Percentiles rank a stretch among this genome's conserved stretches.
These are phyloP conservation scores for Globisporangium radiosum DNA, from an alignment of 352 stramenopile species.

Conservation along the genomic window DNA sequence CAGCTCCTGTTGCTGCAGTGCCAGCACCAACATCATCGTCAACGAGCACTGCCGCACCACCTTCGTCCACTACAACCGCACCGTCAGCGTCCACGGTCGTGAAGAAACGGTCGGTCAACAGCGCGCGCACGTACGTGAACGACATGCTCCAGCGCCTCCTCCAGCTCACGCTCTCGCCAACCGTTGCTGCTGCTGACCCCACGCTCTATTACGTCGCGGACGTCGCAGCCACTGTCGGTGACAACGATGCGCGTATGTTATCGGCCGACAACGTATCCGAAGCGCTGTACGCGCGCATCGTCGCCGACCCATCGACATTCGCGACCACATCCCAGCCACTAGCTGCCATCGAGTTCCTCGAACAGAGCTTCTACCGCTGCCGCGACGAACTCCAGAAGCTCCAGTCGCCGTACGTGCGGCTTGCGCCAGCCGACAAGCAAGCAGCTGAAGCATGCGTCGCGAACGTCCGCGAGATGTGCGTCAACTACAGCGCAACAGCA, in stretches of 20 bases:
- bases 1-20: constrained; percentile 6
- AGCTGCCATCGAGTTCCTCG: constrained; percentile 59
- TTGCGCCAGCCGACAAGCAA: constrained; percentile 40
- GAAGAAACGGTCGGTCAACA: constrained; percentile 16
- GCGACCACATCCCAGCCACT: constrained; percentile 44
- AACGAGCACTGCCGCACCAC: background rate
- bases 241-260: constrained; percentile 18
- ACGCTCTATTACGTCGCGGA: constrained; percentile 39
- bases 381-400: constrained; percentile 65
- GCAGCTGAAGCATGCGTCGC: constrained; percentile 40
- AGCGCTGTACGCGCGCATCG: constrained; percentile 64
- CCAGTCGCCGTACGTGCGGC: constrained; percentile 50
- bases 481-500: constrained; percentile 82
- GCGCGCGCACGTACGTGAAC: constrained; percentile 54
- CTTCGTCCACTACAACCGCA: background rate
- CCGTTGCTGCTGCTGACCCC: constrained; percentile 18
- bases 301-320: constrained; percentile 46
- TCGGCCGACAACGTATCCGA: constrained; percentile 46
- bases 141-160: constrained; percentile 70
- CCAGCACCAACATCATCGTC: constrained; percentile 5
- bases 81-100: constrained; percentile 13
- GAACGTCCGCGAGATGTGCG: constrained; percentile 65
- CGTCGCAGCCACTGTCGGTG: constrained; percentile 8
- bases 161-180: constrained; percentile 48
- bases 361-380: constrained; percentile 70